A percentile compares a stretch with the other conserved stretches of the same genome.
Conservation (phyloP, 2,329 filamentous ascomycete genomes). For the Colletotrichum aenigma region DNA sequence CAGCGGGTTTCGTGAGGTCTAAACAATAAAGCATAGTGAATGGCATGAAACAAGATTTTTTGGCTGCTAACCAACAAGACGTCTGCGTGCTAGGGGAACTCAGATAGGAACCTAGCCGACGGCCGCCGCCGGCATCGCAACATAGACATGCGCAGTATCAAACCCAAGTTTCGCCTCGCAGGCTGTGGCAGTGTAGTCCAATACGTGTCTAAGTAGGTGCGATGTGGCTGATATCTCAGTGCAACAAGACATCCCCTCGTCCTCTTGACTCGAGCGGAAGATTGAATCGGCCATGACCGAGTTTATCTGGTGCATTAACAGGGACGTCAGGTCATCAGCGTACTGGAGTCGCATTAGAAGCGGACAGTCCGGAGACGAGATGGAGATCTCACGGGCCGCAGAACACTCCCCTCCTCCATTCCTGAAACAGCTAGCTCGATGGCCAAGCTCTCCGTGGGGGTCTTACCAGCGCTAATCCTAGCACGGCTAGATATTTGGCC, state of each 20-base stretch:
- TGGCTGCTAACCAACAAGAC: not conserved
- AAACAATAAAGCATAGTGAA: not conserved
- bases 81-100: not conserved
- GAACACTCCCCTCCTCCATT: not conserved
- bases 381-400: not conserved
- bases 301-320: not conserved
- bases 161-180: not conserved
- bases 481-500: not conserved
- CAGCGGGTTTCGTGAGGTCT: not conserved
- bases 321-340: not conserved
- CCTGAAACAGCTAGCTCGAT: not conserved
- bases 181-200: not conserved
- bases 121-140: not conserved
- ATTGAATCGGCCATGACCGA: not conserved
- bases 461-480: not conserved
- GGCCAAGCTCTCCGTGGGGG: not conserved
- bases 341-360: not conserved
- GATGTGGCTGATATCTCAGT: not conserved
- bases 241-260: not conserved
- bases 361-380: not conserved
- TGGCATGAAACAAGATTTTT: not conserved
- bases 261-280: not conserved
- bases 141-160: not conserved
- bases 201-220: not conserved
- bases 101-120: not conserved